Base-by-base conservation (phyloP, 495 filamentous ascomycete genomes). In the Hypoxylon crocopeplum region DNA sequence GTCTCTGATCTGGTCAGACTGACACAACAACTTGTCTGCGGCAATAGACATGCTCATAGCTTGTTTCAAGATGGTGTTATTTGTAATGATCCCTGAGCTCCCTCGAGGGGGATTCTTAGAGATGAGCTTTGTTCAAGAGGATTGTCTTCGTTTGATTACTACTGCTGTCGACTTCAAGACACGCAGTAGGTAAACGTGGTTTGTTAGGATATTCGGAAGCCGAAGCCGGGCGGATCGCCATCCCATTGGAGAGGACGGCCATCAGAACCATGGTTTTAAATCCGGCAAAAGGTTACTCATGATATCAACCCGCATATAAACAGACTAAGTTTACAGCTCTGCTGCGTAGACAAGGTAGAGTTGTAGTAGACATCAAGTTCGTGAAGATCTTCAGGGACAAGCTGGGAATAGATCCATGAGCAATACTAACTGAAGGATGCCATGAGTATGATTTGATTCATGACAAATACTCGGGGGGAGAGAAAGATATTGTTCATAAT, bases 161-260 rank as follows among this genome's bases (percentile, higher is more conserved):
- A 38, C 42, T 34, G 32, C 49, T 17, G 7, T 34, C 6, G 32
- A 34, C 7, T 47, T 40, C 19, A 48, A 12, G 22, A 22, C n/a
- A 44, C 17, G 24, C 16, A 21, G 16, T 11, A 45, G 19, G 37
- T 32, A 50, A 53, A 58, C 29, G 40, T 63, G 53, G 34, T 39
- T 40, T 52, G 49, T 46, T 40, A 54, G 49, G 55, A 55, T 34
- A 59, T 27, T 59, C 45, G 50, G 55, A 64, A 41, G 48, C 45
- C 38, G 29, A 42, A 56, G 54, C 38, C 39, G 49, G 29, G 39
- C 55, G 50, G 55, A 17, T 55, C 8, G 55, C 16, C 42, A 50
- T 37, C 61, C 61, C 46, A 64, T 64, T 64, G 50, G 61, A 20
- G 61, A 64, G 49, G 36, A 19, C 39, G 25, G 16, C 44, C 13